Evolutionary conservation across 2,329 filamentous ascomycete genomes (phyloP).

Genomic region (Fusarium bulbicola): DNA sequence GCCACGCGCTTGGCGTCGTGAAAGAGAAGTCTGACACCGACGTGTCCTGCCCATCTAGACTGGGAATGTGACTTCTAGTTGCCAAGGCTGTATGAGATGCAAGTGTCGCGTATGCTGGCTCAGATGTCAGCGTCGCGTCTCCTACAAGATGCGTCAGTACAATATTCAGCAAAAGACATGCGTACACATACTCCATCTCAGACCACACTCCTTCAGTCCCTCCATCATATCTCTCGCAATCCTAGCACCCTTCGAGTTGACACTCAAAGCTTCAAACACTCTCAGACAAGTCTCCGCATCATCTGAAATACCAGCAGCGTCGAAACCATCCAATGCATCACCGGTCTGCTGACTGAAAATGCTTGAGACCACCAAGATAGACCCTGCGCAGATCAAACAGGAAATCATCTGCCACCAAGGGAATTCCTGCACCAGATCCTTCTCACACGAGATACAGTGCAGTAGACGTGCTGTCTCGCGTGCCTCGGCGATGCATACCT

Average conservation of each 20-base stretch:
- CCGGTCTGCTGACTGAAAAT: not conserved
- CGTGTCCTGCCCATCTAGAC: not conserved
- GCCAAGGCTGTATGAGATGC: not conserved
- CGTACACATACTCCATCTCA: not conserved
- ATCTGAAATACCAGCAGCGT: not conserved
- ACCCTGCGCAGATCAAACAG: not conserved
- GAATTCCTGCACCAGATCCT: not conserved
- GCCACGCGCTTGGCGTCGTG: not conserved
- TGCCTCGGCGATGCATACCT: not conserved
- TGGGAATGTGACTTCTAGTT: not conserved
- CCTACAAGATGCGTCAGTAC: not conserved
- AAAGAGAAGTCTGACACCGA: not conserved
- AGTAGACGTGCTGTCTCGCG: not conserved
- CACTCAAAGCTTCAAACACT: not conserved
- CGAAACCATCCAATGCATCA: not conserved
- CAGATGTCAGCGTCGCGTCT: not conserved
- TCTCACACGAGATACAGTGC: not conserved
- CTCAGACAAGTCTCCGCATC: not conserved
- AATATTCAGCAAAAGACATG: fast-evolving
- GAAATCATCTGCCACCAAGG: not conserved
- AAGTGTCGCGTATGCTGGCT: not conserved
- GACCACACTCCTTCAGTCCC: not conserved
- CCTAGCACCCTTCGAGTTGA: not conserved
- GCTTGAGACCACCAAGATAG: not conserved
- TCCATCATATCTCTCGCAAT: not conserved